These are phyloP conservation scores for Pterocarpus macrocarpus DNA, from an alignment of 306 rosid genomes.

Conservation along the genomic window DNA sequence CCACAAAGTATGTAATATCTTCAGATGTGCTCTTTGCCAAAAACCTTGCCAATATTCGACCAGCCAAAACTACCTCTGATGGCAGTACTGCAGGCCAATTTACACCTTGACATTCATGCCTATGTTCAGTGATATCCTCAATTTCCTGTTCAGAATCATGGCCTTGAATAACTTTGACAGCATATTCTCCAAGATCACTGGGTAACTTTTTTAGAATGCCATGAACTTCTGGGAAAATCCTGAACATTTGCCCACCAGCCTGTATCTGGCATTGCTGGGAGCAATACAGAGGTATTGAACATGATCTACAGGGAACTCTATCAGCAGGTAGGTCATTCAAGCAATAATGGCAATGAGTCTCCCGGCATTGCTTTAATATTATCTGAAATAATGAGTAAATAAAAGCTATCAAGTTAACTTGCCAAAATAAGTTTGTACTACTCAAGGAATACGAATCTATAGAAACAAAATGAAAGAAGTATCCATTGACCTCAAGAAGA, in stretches of 20 bases:
- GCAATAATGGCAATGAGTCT: constrained; percentile 92
- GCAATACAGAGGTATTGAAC: constrained; percentile 85
- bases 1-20: constrained; percentile 52
- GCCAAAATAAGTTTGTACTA: constrained; percentile 21
- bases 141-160: constrained; percentile 53
- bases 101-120: constrained; percentile 83
- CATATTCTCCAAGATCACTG: constrained; percentile 57
- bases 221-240: constrained; percentile 47
- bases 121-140: constrained; percentile 72
- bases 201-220: constrained; percentile 56
- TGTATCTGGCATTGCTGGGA: constrained; percentile 70
- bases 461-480: background rate
- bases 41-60: constrained; percentile 69
- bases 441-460: constrained; percentile 19
- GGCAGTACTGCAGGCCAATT: constrained; percentile 85
- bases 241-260: constrained; percentile 67
- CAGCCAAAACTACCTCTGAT: constrained; percentile 88
- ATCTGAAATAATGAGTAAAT: constrained; percentile 53
- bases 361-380: constrained; percentile 79
- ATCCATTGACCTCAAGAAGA: constrained; percentile 20
- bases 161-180: constrained; percentile 54
- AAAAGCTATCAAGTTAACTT: constrained; percentile 26
- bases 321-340: constrained; percentile 86
- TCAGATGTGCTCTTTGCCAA: constrained; percentile 47
- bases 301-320: constrained; percentile 80